Evolutionary conservation across 2,329 filamentous ascomycete genomes (phyloP).

Genomic region (Hypoxylon sp.): DNA sequence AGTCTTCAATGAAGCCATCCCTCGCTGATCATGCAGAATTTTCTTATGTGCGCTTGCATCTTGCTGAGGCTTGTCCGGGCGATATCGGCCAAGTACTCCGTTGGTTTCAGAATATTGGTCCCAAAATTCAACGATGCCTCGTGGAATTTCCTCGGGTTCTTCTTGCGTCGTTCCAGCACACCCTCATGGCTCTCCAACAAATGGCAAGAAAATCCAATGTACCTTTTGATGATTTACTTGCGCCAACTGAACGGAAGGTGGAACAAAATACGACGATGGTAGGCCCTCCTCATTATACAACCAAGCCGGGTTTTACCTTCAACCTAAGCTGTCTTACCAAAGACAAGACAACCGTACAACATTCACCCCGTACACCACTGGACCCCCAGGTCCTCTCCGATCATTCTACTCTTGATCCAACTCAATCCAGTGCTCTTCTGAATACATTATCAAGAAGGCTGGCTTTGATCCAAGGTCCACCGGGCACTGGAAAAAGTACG

Average conservation of each 20-base stretch:
- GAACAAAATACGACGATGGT: conserved; percentile 50
- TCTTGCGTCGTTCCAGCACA: conserved; percentile 70
- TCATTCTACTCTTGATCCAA: conserved; percentile 66
- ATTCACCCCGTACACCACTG: conserved; percentile 42
- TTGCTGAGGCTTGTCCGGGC: conserved; percentile 46
- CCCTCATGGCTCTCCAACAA: conserved; percentile 68
- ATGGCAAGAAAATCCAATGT: conserved; percentile 63
- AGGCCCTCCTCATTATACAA: conserved; percentile 67
- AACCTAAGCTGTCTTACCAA: conserved; percentile 57
- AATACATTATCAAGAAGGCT: conserved; percentile 67
- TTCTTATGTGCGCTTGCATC: conserved; percentile 55
- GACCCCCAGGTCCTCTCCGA: conserved; percentile 49
- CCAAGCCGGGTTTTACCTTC: conserved; percentile 65
- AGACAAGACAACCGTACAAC: conserved; percentile 42
- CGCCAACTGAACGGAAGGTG: conserved; percentile 49
- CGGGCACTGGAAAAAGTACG: conserved; percentile 76
- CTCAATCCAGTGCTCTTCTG: conserved; percentile 67
- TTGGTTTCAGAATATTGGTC: conserved; percentile 52
- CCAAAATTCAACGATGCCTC: conserved; percentile 54
- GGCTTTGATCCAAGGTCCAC: conserved; percentile 77
- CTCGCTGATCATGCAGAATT: conserved; percentile 53
- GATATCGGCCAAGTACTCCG: conserved; percentile 50
- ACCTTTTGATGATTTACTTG: conserved; percentile 66
- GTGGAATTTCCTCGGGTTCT: conserved; percentile 75
- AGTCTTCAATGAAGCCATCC: conserved; percentile 34